Percentiles rank a stretch among this genome's conserved stretches.
Evolutionary conservation across 1,284 basidiomycete species (phyloP).

Genomic region (Apiotrichum gracile): DNA sequence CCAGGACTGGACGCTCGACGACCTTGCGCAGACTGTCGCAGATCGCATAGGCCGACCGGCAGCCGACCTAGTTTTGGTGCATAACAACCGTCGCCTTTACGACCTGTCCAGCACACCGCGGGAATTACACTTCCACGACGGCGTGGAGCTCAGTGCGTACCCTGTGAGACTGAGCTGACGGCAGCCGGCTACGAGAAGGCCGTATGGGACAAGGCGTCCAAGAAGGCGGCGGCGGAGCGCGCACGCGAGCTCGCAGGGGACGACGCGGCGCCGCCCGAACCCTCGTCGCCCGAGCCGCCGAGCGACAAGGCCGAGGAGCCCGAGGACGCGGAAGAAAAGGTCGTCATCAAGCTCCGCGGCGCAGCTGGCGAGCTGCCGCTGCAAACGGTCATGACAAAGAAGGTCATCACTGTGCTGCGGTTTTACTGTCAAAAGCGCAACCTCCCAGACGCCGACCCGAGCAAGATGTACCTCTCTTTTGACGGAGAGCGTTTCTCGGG

Average conservation of each 20-base stretch:
- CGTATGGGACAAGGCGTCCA: constrained; percentile 21
- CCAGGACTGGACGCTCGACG: constrained; percentile 21
- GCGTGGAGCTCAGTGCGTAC: constrained; percentile 22
- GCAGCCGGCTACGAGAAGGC: constrained; percentile 30
- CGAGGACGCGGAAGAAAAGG: background rate
- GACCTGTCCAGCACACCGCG: constrained; percentile 16
- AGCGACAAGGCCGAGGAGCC: background rate
- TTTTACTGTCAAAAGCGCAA: constrained; percentile 19
- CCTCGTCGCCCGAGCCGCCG: background rate
- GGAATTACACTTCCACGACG: constrained; percentile 22
- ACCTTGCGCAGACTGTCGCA: constrained; percentile 17
- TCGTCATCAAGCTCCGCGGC: constrained; percentile 8
- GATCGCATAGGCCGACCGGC: constrained; percentile 16
- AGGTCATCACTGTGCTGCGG: constrained; percentile 7
- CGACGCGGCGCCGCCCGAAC: background rate
- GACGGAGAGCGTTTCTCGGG: constrained; percentile 25
- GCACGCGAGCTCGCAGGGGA: background rate
- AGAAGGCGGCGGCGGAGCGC: constrained; percentile 3
- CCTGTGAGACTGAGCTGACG: constrained; percentile 8
- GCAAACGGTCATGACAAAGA: constrained; percentile 2
- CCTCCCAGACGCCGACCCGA: constrained; percentile 1
- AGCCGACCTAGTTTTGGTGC: constrained; percentile 27
- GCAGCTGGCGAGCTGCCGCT: constrained; percentile 4
- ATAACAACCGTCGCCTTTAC: constrained; percentile 22
- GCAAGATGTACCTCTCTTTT: constrained; percentile 15